These are phyloP conservation scores for Phialemonium atrogriseum DNA, from an alignment of 2,329 filamentous ascomycete genomes.

Conservation along the genomic window DNA sequence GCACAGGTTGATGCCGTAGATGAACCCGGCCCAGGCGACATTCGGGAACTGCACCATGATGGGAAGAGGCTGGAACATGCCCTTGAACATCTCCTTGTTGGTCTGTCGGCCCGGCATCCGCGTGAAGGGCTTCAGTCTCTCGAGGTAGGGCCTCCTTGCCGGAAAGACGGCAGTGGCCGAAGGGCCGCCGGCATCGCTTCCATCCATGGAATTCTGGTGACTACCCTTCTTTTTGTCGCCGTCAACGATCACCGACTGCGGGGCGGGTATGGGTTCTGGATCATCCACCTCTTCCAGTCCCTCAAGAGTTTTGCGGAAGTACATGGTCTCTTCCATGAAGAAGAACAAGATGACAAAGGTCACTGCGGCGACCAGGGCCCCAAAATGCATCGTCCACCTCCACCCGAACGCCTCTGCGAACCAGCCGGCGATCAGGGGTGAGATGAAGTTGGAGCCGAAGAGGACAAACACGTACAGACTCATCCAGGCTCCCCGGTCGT, in stretches of 20 bases:
- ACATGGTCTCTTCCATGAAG: slow-evolving; percentile 54
- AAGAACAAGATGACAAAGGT: slow-evolving; percentile 46
- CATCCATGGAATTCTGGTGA: background rate
- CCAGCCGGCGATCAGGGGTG: slow-evolving; percentile 40
- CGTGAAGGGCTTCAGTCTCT: slow-evolving; percentile 13
- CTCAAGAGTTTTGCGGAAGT: slow-evolving; percentile 28
- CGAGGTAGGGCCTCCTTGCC: slow-evolving; percentile 13
- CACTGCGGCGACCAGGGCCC: slow-evolving; percentile 42
- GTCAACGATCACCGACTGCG: background rate
- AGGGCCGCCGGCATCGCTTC: background rate
- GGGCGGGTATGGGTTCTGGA: background rate
- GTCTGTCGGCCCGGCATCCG: slow-evolving; percentile 11
- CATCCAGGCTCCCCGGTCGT: slow-evolving; percentile 27
- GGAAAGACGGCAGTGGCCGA: background rate
- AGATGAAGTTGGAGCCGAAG: slow-evolving; percentile 34
- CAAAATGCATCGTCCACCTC: slow-evolving; percentile 44
- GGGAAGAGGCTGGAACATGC: slow-evolving; percentile 7
- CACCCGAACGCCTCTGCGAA: slow-evolving; percentile 39
- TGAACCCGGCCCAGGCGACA: slow-evolving; percentile 12
- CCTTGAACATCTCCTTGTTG: slow-evolving; percentile 13
- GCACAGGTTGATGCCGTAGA: slow-evolving; percentile 17
- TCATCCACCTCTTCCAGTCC: too few relatives aligned
- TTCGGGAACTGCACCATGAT: slow-evolving; percentile 9
- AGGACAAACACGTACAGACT: slow-evolving; percentile 34
- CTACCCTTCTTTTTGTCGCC: background rate